Evolutionary conservation across 345 rosid species (phyloP), one percentile per base, ranked within the genome.

Genomic region (Populus alba): DNA sequence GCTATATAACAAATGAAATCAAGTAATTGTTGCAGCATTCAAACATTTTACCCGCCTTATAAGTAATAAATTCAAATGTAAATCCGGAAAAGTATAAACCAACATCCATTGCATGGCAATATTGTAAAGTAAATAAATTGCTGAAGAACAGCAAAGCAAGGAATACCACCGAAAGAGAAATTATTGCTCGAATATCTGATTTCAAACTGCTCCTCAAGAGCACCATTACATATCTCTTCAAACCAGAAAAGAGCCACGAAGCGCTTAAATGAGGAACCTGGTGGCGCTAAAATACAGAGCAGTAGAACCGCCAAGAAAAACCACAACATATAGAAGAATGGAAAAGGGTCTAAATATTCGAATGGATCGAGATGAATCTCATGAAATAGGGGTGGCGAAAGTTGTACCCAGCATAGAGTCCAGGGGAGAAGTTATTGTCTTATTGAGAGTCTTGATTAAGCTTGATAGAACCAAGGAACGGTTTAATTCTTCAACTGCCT

Each of bases 401-500:
- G 65, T 63, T 43, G 82, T 66, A 55, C 77, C 73, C 66, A 27
- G 68, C 57, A 51, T 57, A 7, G 53, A 80, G 53, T 22, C 75
- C 66, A 57, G 73, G 63, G 76, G 79, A 83, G 76, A 82, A 79
- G 76, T 66, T 61, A 13, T 76, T 86, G 80, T 85, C 72, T 81
- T 75, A 76, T 73, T 76, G 75, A 72, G 37, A 75, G 66, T 77
- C 66, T 68, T 41, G 12, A 69, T 38, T 33, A 68, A 29, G 78
- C 33, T 59, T 73, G 82, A 73, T 71, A 77, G 45, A 55, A 59
- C 47, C 38, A n/a, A 65, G 38, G 47, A 27, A 78, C 31, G 23
- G 45, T 17, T 76, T 72, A 91, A 33, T 80, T 85, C 87, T 88
- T 91, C 29, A 83, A 82, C 83, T 89, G 88, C 77, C 85, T 91